Conservation (phyloP, 2,329 filamentous ascomycete species). For the Neonectria neomacrospora region DNA sequence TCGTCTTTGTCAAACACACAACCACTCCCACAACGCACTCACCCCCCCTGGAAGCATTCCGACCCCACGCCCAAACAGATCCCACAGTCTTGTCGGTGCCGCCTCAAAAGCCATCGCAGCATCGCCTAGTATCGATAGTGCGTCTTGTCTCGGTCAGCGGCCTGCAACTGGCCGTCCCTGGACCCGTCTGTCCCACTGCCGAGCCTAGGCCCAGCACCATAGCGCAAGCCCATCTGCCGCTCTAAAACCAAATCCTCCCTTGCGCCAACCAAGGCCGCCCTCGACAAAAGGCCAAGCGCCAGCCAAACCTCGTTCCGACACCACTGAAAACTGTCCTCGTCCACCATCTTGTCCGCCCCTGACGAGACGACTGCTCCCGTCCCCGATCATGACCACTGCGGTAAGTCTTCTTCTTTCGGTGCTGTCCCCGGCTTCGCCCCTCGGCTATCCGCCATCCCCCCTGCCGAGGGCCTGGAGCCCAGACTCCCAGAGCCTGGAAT, state of each 20-base stretch:
- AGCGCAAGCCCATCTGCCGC: constrained; percentile 26
- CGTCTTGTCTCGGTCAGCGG: constrained; percentile 16
- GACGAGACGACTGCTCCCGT: constrained; percentile 13
- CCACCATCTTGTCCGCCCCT: constrained; percentile 11
- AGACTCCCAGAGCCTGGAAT: constrained; percentile 37
- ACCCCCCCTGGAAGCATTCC: background rate
- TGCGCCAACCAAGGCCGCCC: constrained; percentile 27
- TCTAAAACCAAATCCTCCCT: constrained; percentile 28
- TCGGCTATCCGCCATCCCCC: constrained; percentile 8
- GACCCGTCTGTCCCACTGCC: constrained; percentile 27
- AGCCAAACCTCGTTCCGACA: constrained; percentile 26
- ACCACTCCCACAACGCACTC: background rate
- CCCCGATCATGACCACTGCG: constrained; percentile 29
- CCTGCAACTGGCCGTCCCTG: constrained; percentile 18
- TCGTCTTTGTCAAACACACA: background rate
- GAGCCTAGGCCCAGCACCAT: constrained; percentile 18
- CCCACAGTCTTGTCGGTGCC: constrained; percentile 1
- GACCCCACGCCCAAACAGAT: background rate
- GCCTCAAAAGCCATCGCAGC: background rate
- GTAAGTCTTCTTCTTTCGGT: constrained; percentile 25
- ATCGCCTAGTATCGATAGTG: constrained; percentile 19
- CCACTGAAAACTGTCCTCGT: constrained; percentile 29
- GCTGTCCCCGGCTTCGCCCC: constrained; percentile 11
- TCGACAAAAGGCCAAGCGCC: constrained; percentile 22
- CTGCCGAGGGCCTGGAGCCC: constrained; percentile 32